Conservation (phyloP, 2,329 filamentous ascomycete species). For the Aspergillus phoenicis region DNA sequence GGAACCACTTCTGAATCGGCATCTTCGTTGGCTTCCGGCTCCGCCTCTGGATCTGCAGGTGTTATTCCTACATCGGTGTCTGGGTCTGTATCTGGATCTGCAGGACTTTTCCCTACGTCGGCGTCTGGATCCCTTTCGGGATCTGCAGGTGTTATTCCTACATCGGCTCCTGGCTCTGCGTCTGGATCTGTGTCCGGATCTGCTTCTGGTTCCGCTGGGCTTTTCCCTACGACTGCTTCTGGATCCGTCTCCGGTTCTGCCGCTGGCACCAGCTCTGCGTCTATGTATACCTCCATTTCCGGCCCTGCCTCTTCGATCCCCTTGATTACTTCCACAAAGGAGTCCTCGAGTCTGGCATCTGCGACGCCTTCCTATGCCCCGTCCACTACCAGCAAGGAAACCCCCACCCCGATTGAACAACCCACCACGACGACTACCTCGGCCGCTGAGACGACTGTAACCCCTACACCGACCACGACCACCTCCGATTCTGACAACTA, state of each 20-base stretch:
- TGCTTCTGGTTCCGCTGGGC: neutral
- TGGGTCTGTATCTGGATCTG: neutral
- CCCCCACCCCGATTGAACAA: slow-evolving; percentile 23
- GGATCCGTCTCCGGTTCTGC: neutral
- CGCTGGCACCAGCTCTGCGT: neutral
- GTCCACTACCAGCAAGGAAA: slow-evolving; percentile 21
- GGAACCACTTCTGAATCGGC: neutral
- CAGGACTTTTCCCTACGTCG: neutral
- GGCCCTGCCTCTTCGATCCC: neutral
- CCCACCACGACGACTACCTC: slow-evolving; percentile 21
- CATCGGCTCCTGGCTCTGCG: neutral
- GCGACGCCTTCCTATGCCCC: slow-evolving; percentile 1
- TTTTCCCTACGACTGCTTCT: too few species aligned
- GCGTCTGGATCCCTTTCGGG: neutral
- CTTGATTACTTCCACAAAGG: neutral
- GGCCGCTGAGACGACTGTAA: slow-evolving; percentile 20
- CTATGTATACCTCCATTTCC: neutral
- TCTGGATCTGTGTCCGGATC: neutral
- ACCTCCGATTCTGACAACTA: slow-evolving; percentile 23
- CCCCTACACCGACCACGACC: slow-evolving; percentile 47
- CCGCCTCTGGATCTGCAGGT: neutral
- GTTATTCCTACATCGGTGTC: slow-evolving; percentile 11
- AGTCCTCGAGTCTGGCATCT: neutral
- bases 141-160: neutral
- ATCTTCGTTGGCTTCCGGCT: neutral